Conservation (phyloP, 331 rosid species). For the Prunus yedoensis region DNA sequence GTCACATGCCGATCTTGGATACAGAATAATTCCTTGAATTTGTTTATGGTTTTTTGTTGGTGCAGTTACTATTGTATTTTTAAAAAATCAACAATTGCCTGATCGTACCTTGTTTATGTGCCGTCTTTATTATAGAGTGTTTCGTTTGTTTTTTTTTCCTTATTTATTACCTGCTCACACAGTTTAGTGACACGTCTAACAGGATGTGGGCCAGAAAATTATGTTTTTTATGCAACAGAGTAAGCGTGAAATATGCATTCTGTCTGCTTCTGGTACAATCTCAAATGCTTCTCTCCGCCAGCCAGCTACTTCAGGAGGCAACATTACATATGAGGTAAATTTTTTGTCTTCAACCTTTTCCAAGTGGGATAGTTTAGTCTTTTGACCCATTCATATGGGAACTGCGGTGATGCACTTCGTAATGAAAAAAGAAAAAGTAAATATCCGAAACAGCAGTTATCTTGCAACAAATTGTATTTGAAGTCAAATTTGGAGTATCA, state of each 20-base stretch:
- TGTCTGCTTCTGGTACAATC: conserved; percentile 91
- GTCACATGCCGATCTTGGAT: neutral
- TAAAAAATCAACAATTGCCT: neutral
- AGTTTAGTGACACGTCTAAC: conserved; percentile 33
- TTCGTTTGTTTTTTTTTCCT: neutral
- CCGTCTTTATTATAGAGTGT: neutral
- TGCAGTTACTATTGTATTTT: neutral
- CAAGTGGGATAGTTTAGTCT: neutral
- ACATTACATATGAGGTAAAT: conserved; percentile 80
- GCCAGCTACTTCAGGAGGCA: conserved; percentile 94
- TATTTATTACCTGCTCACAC: conserved; percentile 33
- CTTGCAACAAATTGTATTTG: neutral
- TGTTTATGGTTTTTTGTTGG: neutral
- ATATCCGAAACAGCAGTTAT: neutral
- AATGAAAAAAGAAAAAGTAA: neutral
- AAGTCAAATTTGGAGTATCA: neutral
- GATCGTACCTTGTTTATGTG: neutral
- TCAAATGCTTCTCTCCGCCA: conserved; percentile 88
- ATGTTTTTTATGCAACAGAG: conserved; percentile 89
- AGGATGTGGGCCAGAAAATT: conserved; percentile 98
- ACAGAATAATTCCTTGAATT: neutral
- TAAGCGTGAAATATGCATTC: conserved; percentile 87
- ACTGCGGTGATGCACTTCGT: neutral
- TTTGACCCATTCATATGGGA: neutral
- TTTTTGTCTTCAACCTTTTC: neutral